A percentile compares a stretch with the other conserved stretches of the same genome.
These are phyloP conservation scores for Xylariales sp. DNA, from an alignment of 2,329 filamentous ascomycete genomes.

Conservation along the genomic window DNA sequence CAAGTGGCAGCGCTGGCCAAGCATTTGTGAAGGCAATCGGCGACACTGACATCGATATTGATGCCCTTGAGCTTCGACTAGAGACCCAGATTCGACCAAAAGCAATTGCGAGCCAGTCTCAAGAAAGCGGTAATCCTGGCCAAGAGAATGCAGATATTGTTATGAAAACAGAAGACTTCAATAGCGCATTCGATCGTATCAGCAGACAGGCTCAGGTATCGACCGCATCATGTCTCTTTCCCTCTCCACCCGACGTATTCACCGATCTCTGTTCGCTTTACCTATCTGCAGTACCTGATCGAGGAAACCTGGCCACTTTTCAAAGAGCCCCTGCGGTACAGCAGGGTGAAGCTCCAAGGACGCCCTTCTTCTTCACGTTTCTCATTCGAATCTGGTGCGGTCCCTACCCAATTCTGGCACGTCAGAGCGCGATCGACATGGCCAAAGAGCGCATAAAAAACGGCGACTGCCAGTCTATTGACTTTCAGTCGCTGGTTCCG, in stretches of 20 bases:
- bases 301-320: conserved; percentile 42
- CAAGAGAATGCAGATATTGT: conserved; percentile 23
- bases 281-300: conserved; percentile 29
- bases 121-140: conserved; percentile 49
- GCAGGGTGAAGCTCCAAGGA: conserved; percentile 48
- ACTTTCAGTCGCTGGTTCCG: conserved; percentile 79
- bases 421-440: conserved; percentile 64
- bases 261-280: conserved; percentile 56
- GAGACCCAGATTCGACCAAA: conserved; percentile 63
- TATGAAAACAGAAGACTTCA: conserved; percentile 16
- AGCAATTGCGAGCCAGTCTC: conserved; percentile 40
- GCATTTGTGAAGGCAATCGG: conserved; percentile 65
- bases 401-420: conserved; percentile 63
- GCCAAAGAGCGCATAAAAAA: conserved; percentile 53
- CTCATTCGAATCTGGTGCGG: conserved; percentile 72
- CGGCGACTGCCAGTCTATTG: conserved; percentile 43
- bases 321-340: conserved; percentile 51
- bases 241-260: conserved; percentile 48
- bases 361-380: conserved; percentile 70
- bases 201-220: conserved; percentile 27
- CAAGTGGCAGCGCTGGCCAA: conserved; percentile 51
- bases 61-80: conserved; percentile 70
- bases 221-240: conserved; percentile 46
- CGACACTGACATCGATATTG: conserved; percentile 66
- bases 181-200: conserved; percentile 18